Base-by-base conservation (phyloP, 441 rosid genomes). In the Populus hybrid region DNA sequence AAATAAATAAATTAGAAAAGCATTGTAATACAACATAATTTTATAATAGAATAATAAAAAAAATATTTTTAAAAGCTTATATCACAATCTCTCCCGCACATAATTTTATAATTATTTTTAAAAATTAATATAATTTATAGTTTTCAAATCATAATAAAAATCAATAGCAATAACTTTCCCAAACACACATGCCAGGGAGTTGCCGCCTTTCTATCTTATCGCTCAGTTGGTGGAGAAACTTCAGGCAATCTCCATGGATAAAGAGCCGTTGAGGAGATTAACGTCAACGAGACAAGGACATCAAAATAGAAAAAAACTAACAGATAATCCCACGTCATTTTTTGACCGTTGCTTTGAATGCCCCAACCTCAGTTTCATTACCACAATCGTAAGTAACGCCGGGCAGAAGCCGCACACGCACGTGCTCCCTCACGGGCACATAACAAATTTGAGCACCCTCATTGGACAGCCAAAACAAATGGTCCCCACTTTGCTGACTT, bases 341-440 rank as follows among this genome's bases (percentile, higher is more conserved):
- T 69, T 36, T 74, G 74, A 74, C 84, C 76, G 84, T 77, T 74
- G 26, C 76, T 40, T 33, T 1, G 23, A 16, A 64, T 24, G 59
- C n/a, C 11, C 21, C 7, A 5, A 16, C 23, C 21, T 6, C 21
- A 53, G n/a, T 56, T 56, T 56, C 23, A 20, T 59, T 23, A 1
- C 71, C 24, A 68, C 1, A 18, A 68, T 6, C 23, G 40, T 14
- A 3, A 40, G 21, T 24, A 64, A 28, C 69, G 78, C 76, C 42
- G 68, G 71, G 68, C 24, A n/a, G 72, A 31, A 68, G 68, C 76
- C 69, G 29, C 76, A 70, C 74, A 14, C 59, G 18, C 26, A 28
- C 31, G 38, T 4, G 10, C 5, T 2, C 26, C 2, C 20, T 12
- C 11, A 38, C 69, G 70, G 38, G 26, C 23, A 72, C 72, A 28